Evolutionary conservation across 2,329 filamentous ascomycete genomes (phyloP).

Genomic region (Cladorrhinum sp.): DNA sequence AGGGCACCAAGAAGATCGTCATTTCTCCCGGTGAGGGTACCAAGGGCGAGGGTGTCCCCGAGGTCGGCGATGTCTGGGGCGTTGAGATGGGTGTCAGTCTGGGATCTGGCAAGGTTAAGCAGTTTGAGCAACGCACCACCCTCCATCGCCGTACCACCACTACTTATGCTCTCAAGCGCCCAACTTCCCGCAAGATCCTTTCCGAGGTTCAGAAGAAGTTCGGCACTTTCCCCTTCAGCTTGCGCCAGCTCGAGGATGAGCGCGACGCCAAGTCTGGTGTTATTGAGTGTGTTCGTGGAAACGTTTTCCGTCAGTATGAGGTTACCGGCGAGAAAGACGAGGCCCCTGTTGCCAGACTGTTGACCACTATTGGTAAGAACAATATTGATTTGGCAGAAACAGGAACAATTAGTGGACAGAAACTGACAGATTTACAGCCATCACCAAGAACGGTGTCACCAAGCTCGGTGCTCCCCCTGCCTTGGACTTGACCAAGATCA

Average conservation of each 20-base stretch:
- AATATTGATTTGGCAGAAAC: background rate
- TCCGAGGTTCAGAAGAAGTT: constrained; percentile 98
- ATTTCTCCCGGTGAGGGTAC: constrained; percentile 79
- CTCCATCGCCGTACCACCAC: constrained; percentile 89
- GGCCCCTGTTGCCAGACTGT: constrained; percentile 76
- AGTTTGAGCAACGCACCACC: constrained; percentile 79
- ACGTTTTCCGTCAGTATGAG: constrained; percentile 93
- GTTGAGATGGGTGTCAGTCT: constrained; percentile 92
- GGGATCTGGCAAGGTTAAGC: constrained; percentile 93
- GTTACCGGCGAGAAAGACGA: constrained; percentile 91
- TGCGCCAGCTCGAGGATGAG: constrained; percentile 96
- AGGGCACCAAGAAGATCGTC: constrained; percentile 97
- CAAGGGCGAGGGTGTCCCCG: constrained; percentile 86
- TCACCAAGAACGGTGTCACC: constrained; percentile 95
- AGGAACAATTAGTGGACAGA: constrained; percentile 1
- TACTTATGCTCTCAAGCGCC: constrained; percentile 90
- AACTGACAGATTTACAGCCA: constrained; percentile 55
- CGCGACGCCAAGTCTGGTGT: constrained; percentile 92
- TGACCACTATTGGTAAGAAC: constrained; percentile 87
- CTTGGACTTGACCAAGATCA: constrained; percentile 75
- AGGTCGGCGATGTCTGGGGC: constrained; percentile 93
- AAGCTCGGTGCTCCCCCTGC: constrained; percentile 75
- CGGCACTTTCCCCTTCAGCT: constrained; percentile 94
- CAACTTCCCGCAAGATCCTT: constrained; percentile 85
- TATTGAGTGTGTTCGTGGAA: constrained; percentile 90